Evolutionary conservation across 176 grass and related monocot species (phyloP), one percentile per base, ranked within the genome.

Genomic region (Musa itinerans): DNA sequence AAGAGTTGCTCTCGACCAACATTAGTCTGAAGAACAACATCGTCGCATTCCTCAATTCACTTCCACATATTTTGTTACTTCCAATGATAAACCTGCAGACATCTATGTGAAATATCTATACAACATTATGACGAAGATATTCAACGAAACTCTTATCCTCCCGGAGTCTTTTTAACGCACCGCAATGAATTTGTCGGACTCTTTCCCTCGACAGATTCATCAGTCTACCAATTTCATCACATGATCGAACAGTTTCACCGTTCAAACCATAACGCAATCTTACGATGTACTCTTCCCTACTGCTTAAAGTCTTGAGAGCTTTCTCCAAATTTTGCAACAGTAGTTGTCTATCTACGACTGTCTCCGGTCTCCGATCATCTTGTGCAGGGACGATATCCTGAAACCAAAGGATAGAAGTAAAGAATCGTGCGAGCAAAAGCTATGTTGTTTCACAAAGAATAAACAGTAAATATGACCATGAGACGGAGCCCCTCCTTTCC

Each of bases 71-170:
- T 43, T 43, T 43, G 34, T 43, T 43, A 6, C 34, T 43, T 43
- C 34, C 34, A 6, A 5, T 43, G 6, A 43, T 43, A 43, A 43
- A 43, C 4, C 34, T 6, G 34, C 0, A 43, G 4, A 20, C 17
- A 59, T 20, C 17, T 3, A 59, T 59, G 14, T 7, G 15, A 49
- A 49, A 58, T 71, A 63, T 74, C 65, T 77, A 75, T 29, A 80
- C 23, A 54, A 72, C 49, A 52, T 19, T 53, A 70, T 52, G 63
- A 54, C 8, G 58, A 22, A 76, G 17, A 22, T 64, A 78, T 76
- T 76, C 83, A 16, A 85, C 69, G 21, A 85, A 80, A 62, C 23
- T 53, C 54, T 70, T 76, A 27, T 85, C 83, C 17, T 85, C 78
- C 48, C 51, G 74, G 7, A 85, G 78, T 76, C 79, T 75, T 54